Evolutionary conservation across 805 yeast species (phyloP).

Genomic region (Metschnikowia peoriensis): DNA sequence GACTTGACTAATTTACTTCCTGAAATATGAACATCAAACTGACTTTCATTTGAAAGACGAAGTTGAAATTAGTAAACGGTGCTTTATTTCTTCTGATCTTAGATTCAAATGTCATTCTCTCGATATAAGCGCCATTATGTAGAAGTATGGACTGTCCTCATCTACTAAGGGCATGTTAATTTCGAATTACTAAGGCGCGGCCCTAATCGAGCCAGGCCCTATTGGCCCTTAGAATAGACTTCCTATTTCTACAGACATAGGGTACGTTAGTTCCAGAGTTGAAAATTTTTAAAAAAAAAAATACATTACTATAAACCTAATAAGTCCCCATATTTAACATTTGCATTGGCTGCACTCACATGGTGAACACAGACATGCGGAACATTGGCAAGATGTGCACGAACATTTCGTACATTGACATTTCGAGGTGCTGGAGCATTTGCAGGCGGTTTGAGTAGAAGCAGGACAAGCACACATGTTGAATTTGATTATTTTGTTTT

Average conservation of each 20-base stretch:
- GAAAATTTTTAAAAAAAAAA: too few species aligned
- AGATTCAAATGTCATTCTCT: too few species aligned
- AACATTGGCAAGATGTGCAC: neutral
- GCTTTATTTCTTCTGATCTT: too few species aligned
- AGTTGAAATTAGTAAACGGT: too few species aligned
- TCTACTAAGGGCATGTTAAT: too few species aligned
- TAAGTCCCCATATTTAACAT: neutral
- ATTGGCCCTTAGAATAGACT: neutral
- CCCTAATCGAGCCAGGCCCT: neutral
- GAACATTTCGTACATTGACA: constrained; percentile 2
- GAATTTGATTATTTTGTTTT: neutral
- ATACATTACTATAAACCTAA: too few species aligned
- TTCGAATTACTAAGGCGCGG: neutral
- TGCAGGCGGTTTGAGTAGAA: neutral
- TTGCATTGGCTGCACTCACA: constrained; percentile 10
- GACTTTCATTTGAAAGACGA: neutral
- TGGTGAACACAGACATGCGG: neutral
- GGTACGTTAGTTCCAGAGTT: too few species aligned
- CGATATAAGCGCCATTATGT: too few species aligned
- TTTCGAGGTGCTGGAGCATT: neutral
- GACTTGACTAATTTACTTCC: neutral
- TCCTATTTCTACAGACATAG: neutral
- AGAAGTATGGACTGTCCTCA: too few species aligned
- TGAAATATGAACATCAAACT: neutral
- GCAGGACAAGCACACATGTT: constrained; percentile 2